Base-by-base conservation (phyloP, 495 filamentous ascomycete genomes). In the Oleoguttula mirabilis region DNA sequence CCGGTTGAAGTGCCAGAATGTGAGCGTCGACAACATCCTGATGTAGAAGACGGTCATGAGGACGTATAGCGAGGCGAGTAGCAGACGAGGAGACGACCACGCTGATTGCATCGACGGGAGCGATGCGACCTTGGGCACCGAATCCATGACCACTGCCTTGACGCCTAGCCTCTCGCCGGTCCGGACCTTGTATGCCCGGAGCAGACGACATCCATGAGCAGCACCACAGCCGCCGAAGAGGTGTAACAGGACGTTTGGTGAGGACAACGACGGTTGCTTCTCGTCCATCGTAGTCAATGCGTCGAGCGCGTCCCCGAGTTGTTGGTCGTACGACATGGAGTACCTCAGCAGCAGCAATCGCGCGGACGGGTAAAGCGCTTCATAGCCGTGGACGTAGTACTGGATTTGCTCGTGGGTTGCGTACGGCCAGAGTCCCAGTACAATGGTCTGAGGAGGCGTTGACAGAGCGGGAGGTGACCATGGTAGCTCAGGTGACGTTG, bases 391-490 rank as follows among this genome's bases (percentile, higher is more conserved):
- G 11, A 36, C 23, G 34, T 49, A 49, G 35, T 32, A 43, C 11
- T 24, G 33, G 20, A 44, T 28, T 15, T 49, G 46, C 16, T 42
- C 17, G 17, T 16, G 11, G 10, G 39, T 43, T 16, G 46, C 46
- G n/a, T 42, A 33, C 10, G 46, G 46, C 46, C 46, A 49, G 23
- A 43, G 27, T 21, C 46, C 41, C 19, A 49, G 39, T 8, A 49
- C 32, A 17, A 49, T 32, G 17, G 46, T 49, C 3, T 36, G 22
- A 4, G 46, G 46, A 14, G 46, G 24, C 14, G 32, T 25, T 28
- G 39, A 37, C 20, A 21, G 16, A 2, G 20, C 16, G 2, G 21
- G n/a, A 12, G 41, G 16, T 19, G 33, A 11, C 17, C 10, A 21
- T 16, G 21, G 30, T 37, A n/a, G 5, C 10, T 8, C 21, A 1